Conservation (phyloP, 2,329 filamentous ascomycete species). For the Tolypocladium tundrense region DNA sequence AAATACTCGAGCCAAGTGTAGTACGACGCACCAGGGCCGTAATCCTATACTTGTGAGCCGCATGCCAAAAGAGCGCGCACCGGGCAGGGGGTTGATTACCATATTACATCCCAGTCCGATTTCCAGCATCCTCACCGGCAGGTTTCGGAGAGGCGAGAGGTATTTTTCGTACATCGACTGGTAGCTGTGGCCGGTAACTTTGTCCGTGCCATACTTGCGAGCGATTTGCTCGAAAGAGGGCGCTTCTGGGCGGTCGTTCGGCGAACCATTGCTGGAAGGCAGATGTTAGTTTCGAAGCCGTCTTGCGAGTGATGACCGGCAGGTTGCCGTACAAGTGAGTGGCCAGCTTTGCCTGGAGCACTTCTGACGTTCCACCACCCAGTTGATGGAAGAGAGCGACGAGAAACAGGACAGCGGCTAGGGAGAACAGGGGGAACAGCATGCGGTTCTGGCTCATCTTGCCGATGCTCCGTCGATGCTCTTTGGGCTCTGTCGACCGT, state of each 20-base stretch:
- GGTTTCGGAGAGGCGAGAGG: constrained; percentile 18
- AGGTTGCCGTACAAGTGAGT: constrained; percentile 2
- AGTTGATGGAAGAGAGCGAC: constrained; percentile 4
- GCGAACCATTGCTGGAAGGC: neutral
- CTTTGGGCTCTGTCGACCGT: neutral
- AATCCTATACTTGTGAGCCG: constrained; percentile 9
- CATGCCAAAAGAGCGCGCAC: neutral
- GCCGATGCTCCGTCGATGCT: neutral
- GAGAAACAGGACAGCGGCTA: constrained; percentile 3
- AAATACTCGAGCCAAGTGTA: constrained; percentile 30
- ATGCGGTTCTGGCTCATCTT: constrained; percentile 4
- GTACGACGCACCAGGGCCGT: constrained; percentile 27
- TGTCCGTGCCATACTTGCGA: constrained; percentile 25
- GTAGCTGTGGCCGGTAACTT: constrained; percentile 27
- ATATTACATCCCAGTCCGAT: constrained; percentile 30
- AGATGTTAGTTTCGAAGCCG: too few species aligned
- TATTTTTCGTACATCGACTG: constrained; percentile 30
- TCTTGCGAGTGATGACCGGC: too few species aligned
- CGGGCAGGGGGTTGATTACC: constrained; percentile 7
- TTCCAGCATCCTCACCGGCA: constrained; percentile 27
- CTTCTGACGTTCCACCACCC: neutral
- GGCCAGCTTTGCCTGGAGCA: constrained; percentile 1
- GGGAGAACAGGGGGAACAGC: neutral
- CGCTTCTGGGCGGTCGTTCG: neutral
- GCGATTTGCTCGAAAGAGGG: constrained; percentile 15